These are phyloP conservation scores for Extremus antarcticus DNA, from an alignment of 495 filamentous ascomycete species.

Conservation along the genomic window DNA sequence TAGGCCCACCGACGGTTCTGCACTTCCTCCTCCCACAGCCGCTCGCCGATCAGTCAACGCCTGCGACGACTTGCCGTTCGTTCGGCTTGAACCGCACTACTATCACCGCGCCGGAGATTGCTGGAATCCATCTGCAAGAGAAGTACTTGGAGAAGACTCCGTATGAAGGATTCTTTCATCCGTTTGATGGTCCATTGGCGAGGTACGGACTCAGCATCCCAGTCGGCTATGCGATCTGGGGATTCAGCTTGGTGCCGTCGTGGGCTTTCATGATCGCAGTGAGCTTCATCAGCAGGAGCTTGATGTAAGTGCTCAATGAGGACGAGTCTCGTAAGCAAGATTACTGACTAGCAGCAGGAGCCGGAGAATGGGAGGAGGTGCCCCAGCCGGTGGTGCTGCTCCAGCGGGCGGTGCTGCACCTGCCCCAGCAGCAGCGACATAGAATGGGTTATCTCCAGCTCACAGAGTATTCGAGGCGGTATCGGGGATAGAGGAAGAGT, in stretches of 20 bases:
- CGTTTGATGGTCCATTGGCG: constrained; percentile 62
- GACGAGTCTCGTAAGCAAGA: background rate
- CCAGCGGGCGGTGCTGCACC: background rate
- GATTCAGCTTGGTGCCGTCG: constrained; percentile 45
- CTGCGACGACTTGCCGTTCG: constrained; percentile 27
- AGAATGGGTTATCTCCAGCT: background rate
- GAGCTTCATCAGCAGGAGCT: constrained; percentile 64
- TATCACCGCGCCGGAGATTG: constrained; percentile 25
- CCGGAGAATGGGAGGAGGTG: background rate
- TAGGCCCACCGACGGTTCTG: constrained; percentile 59
- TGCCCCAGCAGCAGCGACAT: background rate
- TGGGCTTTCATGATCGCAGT: constrained; percentile 75
- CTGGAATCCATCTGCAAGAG: constrained; percentile 48
- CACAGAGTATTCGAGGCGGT: background rate
- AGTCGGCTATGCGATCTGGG: constrained; percentile 58
- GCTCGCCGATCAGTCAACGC: constrained; percentile 31
- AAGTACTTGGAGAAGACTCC: constrained; percentile 43
- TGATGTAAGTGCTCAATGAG: constrained; percentile 88
- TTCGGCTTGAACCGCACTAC: constrained; percentile 30
- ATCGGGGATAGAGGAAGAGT: no score
- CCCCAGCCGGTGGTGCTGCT: background rate
- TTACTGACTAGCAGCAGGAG: background rate
- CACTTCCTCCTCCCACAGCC: constrained; percentile 61
- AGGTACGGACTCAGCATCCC: constrained; percentile 52
- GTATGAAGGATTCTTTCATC: constrained; percentile 70